Conservation (phyloP, 257 asterid genomes). For the Nicotiana benthamiana region DNA sequence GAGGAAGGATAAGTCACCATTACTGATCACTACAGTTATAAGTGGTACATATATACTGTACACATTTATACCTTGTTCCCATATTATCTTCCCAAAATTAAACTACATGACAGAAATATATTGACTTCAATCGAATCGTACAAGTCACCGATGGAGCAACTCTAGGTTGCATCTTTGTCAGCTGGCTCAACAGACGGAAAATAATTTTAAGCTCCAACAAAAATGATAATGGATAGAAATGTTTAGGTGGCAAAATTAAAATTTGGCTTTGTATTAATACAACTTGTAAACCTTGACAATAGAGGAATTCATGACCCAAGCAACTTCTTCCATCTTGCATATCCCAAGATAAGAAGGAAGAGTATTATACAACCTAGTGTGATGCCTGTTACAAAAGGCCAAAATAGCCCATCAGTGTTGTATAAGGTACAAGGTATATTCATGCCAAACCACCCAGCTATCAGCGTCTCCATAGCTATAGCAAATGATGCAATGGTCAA, state of each 20-base stretch:
- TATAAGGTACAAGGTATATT: constrained; percentile 56
- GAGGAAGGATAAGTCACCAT: not conserved
- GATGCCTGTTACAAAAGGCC: constrained; percentile 26
- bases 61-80: not conserved
- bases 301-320: constrained; percentile 47
- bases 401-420: constrained; percentile 22
- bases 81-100: not conserved
- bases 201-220: not conserved
- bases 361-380: constrained; percentile 38
- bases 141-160: not conserved
- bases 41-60: not conserved
- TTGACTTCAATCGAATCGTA: not conserved
- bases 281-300: not conserved
- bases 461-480: constrained; percentile 47
- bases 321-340: constrained; percentile 90
- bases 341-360: constrained; percentile 55
- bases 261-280: not conserved
- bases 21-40: not conserved
- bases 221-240: not conserved
- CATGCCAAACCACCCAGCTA: constrained; percentile 78
- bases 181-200: not conserved
- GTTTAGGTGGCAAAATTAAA: not conserved
- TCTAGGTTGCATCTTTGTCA: not conserved
- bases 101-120: not conserved
- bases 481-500: constrained; percentile 76